Percentiles rank a stretch among this genome's conserved stretches.
phyloP scores from a whole-genome alignment of 345 rosid species.

The Citrus trifoliata region DNA sequence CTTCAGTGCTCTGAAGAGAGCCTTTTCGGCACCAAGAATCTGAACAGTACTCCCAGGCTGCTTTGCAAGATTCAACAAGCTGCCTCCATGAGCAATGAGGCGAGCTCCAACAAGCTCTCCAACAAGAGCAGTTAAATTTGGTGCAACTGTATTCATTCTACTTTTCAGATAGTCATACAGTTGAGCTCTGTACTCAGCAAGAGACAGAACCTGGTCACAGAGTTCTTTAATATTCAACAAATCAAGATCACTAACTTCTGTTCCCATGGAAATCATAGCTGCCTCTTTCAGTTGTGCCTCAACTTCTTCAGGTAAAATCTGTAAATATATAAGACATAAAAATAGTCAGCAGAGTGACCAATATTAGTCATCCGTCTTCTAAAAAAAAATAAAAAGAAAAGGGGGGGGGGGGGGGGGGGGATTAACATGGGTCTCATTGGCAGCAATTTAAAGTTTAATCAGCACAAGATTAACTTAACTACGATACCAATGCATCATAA shows the following conservation, averaged over 20 bases:
- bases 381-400: background rate
- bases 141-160: conserved; percentile 91
- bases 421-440: background rate
- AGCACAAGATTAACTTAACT: background rate
- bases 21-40: conserved; percentile 95
- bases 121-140: conserved; percentile 89
- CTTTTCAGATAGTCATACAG: conserved; percentile 82
- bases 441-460: background rate
- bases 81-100: conserved; percentile 90
- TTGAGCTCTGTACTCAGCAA: conserved; percentile 86
- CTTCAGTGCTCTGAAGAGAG: conserved; percentile 89
- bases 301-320: conserved; percentile 70
- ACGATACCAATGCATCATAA: background rate
- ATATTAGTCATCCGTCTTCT: background rate
- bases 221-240: conserved; percentile 70
- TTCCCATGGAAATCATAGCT: conserved; percentile 87
- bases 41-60: conserved; percentile 96
- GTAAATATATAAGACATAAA: background rate
- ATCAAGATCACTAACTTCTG: conserved; percentile 84
- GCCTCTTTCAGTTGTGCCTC: conserved; percentile 85
- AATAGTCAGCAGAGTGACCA: background rate
- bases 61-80: conserved; percentile 87
- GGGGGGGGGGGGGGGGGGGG: no score
- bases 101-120: conserved; percentile 99
- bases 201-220: conserved; percentile 85